These are phyloP conservation scores for Perilla frutescens DNA, from an alignment of 257 asterid species.

Conservation along the genomic window DNA sequence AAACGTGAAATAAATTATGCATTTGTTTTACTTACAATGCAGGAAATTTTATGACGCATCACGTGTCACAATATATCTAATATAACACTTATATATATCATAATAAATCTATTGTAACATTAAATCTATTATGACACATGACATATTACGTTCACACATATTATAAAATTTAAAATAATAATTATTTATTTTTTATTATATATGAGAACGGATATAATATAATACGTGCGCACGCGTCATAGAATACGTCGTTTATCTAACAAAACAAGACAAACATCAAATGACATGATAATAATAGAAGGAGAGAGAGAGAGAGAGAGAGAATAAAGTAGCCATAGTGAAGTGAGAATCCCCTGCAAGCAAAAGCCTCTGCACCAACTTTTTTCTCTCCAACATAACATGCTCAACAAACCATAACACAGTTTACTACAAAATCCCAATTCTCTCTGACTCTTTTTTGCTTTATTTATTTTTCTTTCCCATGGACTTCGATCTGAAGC, in stretches of 20 bases:
- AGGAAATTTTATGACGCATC: too few relatives aligned
- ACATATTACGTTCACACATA: too few relatives aligned
- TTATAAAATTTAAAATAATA: too few relatives aligned
- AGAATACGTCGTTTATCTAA: neutral
- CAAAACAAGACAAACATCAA: slow-evolving; percentile 17
- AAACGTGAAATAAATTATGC: neutral
- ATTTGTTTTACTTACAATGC: neutral
- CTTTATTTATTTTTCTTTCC: neutral
- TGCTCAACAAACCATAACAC: slow-evolving; percentile 33
- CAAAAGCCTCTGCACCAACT: slow-evolving; percentile 31
- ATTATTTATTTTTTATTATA: too few relatives aligned
- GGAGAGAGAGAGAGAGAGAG: neutral
- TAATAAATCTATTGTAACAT: too few relatives aligned
- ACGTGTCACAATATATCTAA: too few relatives aligned
- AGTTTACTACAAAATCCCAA: slow-evolving; percentile 29
- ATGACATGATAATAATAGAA: neutral
- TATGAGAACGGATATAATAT: too few relatives aligned
- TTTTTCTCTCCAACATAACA: slow-evolving; percentile 27
- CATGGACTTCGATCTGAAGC: slow-evolving; percentile 87
- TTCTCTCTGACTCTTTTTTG: slow-evolving; percentile 22
- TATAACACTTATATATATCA: too few relatives aligned
- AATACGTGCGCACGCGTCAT: too few relatives aligned
- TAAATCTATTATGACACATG: too few relatives aligned
- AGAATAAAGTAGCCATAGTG: slow-evolving; percentile 25
- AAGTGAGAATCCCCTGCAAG: slow-evolving; percentile 28